Conservation (phyloP, 2,329 filamentous ascomycete genomes). For the Podosphaera fusca region DNA sequence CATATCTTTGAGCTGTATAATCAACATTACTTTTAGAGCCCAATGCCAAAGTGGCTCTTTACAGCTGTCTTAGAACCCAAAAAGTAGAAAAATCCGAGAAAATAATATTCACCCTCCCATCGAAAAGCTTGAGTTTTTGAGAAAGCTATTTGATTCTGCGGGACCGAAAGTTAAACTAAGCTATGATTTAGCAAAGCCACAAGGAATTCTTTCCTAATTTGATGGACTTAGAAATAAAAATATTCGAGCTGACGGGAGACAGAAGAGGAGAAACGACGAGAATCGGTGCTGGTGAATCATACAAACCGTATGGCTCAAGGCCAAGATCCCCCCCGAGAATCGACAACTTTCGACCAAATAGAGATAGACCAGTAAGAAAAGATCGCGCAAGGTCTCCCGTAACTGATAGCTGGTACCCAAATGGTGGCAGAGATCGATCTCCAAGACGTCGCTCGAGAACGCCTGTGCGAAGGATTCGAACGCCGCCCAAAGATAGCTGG, state of each 20-base stretch:
- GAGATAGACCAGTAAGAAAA: conserved; percentile 5
- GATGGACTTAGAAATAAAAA: not conserved
- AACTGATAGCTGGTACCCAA: conserved; percentile 13
- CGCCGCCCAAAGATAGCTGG: conserved; percentile 10
- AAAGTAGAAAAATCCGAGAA: too few species aligned
- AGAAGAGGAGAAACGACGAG: conserved; percentile 14
- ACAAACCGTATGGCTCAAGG: conserved; percentile 11
- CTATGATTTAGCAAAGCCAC: not conserved
- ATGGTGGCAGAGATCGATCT: conserved; percentile 10
- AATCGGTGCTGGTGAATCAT: conserved; percentile 16
- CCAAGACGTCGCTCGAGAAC: conserved; percentile 15
- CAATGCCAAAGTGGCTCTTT: too few species aligned
- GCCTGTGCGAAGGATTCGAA: conserved; percentile 12
- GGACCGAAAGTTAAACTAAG: not conserved
- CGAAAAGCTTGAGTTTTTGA: too few species aligned
- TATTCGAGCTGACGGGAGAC: not conserved
- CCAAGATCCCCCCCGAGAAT: conserved; percentile 12
- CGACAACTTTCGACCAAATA: conserved; percentile 10
- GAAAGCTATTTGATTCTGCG: not conserved
- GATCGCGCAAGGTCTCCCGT: conserved; percentile 10
- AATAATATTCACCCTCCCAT: too few species aligned
- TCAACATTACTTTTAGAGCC: too few species aligned
- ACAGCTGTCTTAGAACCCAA: too few species aligned
- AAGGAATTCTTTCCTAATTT: not conserved
- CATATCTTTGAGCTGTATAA: too few species aligned